Base-by-base conservation (phyloP, 2,329 filamentous ascomycete species). In the Fonsecaea pedrosoi region DNA sequence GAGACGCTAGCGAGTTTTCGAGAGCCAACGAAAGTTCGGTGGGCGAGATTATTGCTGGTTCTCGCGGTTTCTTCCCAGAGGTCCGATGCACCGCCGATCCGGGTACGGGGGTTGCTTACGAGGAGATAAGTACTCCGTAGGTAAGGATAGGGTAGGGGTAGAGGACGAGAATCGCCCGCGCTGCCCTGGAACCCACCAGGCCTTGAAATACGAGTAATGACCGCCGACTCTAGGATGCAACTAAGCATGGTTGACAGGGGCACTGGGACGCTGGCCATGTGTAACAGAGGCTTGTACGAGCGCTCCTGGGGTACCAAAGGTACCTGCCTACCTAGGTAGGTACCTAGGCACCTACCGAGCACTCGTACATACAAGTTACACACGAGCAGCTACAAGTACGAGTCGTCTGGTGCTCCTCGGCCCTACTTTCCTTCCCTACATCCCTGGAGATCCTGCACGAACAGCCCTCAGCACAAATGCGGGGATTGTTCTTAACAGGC, bases 1-100 rank as follows among this genome's bases (percentile, higher is more conserved):
- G 67, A 69, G 67, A 66, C 67, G 64, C 67, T 69, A 69, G 42
- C 13, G 32, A 34, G 25, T n/a, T 62, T 69, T 55, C 67, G 67
- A 69, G 67, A 69, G 50, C 34, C 10, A 21, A 15, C 34, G 12
- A 21, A 15, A 30, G 25, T 10, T 18, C 18, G 37, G 21, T 18
- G 40, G 66, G 67, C 64, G 67, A 67, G 67, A 64, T 61, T 65
- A 64, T 58, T 65, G 67, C 64, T 61, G 61, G 32, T 32, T 32
- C 30, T 32, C 30, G 30, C 4, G 30, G 30, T 32, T 5, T 35
- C 5, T 4, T 35, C 5, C 18, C n/a, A 15, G 5, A 45, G 40
- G 40, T 13, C 40, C 40, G 40, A 45, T 6, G 40, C 40, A 45
- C 40, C 40, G 40, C 40, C 40, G 40, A 45, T n/a, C 18, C 40